Conservation (phyloP, 768 basidiomycete genomes). For the Amanita rimosa region DNA sequence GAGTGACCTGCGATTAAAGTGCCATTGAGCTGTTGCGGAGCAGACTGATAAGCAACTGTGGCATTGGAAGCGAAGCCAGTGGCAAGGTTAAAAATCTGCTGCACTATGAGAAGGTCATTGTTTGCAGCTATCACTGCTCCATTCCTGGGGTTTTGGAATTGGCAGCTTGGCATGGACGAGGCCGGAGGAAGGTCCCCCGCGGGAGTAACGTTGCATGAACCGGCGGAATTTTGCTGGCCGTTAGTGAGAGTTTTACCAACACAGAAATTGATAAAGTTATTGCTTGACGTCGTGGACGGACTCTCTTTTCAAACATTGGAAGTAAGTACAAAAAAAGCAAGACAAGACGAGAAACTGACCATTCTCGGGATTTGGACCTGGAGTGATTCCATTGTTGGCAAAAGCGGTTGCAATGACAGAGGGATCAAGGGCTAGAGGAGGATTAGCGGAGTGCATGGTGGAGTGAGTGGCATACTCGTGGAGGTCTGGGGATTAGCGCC, state of each 20-base stretch:
- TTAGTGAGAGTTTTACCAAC: slow-evolving; percentile 29
- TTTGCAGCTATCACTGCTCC: slow-evolving; percentile 31
- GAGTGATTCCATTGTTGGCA: slow-evolving; percentile 36
- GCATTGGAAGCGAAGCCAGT: slow-evolving; percentile 43
- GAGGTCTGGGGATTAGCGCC: slow-evolving; percentile 30
- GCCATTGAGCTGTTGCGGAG: slow-evolving; percentile 36
- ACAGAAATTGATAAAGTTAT: slow-evolving; percentile 53
- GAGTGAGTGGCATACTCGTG: slow-evolving; percentile 18
- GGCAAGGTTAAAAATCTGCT: slow-evolving; percentile 27
- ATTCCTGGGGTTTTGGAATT: slow-evolving; percentile 30
- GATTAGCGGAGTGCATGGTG: not conserved
- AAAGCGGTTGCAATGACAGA: slow-evolving; percentile 37
- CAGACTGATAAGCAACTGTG: slow-evolving; percentile 34
- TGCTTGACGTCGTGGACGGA: slow-evolving; percentile 40
- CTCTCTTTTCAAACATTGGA: slow-evolving; percentile 16
- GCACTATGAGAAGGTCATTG: slow-evolving; percentile 31
- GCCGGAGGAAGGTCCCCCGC: slow-evolving; percentile 39
- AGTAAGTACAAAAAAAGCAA: slow-evolving; percentile 10
- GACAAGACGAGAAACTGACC: slow-evolving; percentile 12
- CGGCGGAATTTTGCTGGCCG: slow-evolving; percentile 34
- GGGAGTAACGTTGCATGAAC: slow-evolving; percentile 45
- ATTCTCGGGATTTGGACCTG: slow-evolving; percentile 14
- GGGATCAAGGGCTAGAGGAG: slow-evolving; percentile 38
- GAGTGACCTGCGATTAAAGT: slow-evolving; percentile 36
- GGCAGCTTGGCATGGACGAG: slow-evolving; percentile 31